Evolutionary conservation across 2,329 filamentous ascomycete genomes (phyloP).

Genomic region (Pseudogymnoascus pannorum): DNA sequence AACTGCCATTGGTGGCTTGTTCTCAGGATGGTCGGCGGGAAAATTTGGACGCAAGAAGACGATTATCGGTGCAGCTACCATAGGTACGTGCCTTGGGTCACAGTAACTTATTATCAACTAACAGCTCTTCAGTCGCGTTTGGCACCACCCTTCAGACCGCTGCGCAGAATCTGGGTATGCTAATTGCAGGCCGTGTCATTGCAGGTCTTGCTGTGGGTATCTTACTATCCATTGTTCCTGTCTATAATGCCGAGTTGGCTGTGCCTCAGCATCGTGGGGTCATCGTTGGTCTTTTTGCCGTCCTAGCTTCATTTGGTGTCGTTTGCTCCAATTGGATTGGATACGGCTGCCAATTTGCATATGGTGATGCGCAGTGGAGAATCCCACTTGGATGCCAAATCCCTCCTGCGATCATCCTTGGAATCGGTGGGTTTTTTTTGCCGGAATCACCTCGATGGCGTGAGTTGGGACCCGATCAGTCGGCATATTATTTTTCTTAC

Average conservation of each 20-base stretch:
- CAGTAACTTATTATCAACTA: neutral
- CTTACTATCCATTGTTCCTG: conserved; percentile 11
- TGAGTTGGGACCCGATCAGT: conserved; percentile 10
- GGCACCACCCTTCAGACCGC: conserved; percentile 22
- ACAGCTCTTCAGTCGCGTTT: conserved; percentile 15
- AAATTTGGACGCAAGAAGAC: neutral
- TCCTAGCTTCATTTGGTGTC: conserved; percentile 33
- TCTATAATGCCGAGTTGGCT: conserved; percentile 30
- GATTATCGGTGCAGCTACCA: neutral
- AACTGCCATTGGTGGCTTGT: neutral
- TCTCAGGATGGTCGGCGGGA: neutral
- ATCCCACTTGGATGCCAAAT: conserved; percentile 31
- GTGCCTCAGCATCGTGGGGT: conserved; percentile 25
- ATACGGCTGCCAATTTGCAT: conserved; percentile 30
- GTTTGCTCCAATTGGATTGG: conserved; percentile 35
- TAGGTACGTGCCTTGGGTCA: neutral
- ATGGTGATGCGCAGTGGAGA: conserved; percentile 29
- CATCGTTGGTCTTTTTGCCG: conserved; percentile 29
- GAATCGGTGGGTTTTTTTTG: conserved; percentile 14
- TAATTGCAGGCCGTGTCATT: conserved; percentile 23
- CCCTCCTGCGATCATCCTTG: conserved; percentile 18
- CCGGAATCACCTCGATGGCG: conserved; percentile 19
- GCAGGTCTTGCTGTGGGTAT: conserved; percentile 17
- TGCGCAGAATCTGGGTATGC: conserved; percentile 21
- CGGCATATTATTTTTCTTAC: conserved; percentile 14